These are phyloP conservation scores for Cladosporium halotolerans DNA, from an alignment of 2,329 filamentous ascomycete genomes.

Conservation along the genomic window DNA sequence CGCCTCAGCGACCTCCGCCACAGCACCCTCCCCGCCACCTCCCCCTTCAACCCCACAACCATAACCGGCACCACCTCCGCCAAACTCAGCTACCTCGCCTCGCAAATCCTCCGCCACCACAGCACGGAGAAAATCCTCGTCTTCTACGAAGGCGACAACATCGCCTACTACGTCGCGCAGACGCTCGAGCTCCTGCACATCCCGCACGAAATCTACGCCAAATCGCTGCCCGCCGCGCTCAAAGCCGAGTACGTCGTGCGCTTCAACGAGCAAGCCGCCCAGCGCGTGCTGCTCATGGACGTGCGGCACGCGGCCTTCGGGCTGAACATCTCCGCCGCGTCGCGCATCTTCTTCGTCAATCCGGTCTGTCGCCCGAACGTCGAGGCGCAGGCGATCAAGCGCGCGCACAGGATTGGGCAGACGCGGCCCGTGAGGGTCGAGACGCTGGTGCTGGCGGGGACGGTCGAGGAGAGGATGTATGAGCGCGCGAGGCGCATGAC, in stretches of 20 bases:
- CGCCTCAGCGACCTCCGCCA: slow-evolving; percentile 10
- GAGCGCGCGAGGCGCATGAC: slow-evolving; percentile 69
- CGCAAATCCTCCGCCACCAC: slow-evolving; percentile 63
- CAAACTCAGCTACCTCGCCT: slow-evolving; percentile 80
- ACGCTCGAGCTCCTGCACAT: slow-evolving; percentile 66
- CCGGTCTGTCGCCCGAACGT: slow-evolving; percentile 79
- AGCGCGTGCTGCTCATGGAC: slow-evolving; percentile 83
- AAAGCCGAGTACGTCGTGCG: slow-evolving; percentile 70
- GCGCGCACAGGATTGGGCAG: slow-evolving; percentile 83
- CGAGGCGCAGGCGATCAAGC: slow-evolving; percentile 85
- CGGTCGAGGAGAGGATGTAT: slow-evolving; percentile 79
- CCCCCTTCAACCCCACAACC: slow-evolving; percentile 52
- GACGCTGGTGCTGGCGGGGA: slow-evolving; percentile 72
- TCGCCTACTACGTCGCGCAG: slow-evolving; percentile 78
- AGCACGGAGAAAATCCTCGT: slow-evolving; percentile 76
- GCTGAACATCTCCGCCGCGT: slow-evolving; percentile 76
- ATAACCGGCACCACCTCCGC: slow-evolving; percentile 77
- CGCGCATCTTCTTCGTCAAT: slow-evolving; percentile 80
- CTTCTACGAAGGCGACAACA: slow-evolving; percentile 85
- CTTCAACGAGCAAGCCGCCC: slow-evolving; percentile 64
- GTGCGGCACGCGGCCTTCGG: slow-evolving; percentile 84
- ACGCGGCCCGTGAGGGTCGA: slow-evolving; percentile 72
- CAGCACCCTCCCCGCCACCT: slow-evolving; percentile 27
- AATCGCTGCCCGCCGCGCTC: slow-evolving; percentile 52
- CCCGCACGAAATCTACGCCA: slow-evolving; percentile 61